Percentiles rank a stretch among this genome's conserved stretches.
These are phyloP conservation scores for Gastrolobium bilobum DNA, from an alignment of 306 rosid species.

Conservation along the genomic window DNA sequence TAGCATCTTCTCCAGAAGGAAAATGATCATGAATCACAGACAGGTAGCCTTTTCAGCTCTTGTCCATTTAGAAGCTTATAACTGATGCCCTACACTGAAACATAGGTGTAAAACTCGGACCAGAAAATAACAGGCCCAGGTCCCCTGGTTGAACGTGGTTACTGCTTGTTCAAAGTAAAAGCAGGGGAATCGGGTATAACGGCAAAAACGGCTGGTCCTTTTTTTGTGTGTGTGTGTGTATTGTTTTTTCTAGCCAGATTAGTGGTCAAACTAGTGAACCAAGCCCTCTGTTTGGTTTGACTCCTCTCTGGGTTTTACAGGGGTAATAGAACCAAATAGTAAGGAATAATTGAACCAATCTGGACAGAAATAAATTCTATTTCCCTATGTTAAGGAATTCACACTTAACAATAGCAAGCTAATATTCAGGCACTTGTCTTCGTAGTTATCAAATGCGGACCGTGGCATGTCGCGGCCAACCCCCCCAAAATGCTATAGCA, in stretches of 20 bases:
- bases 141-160: not conserved
- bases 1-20: not conserved
- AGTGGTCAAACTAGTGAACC: not conserved
- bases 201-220: not conserved
- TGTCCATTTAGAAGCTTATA: not conserved
- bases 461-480: too few species aligned
- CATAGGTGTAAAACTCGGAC: not conserved
- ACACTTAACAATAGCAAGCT: not conserved
- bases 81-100: not conserved
- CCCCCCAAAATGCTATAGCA: too few species aligned
- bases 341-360: not conserved
- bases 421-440: not conserved
- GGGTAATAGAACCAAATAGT: not conserved
- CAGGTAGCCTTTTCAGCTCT: not conserved
- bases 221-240: too few species aligned
- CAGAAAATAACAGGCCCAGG: not conserved
- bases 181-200: not conserved
- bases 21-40: not conserved
- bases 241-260: not conserved
- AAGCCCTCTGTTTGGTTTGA: not conserved
- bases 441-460: too few species aligned
- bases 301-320: not conserved
- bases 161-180: not conserved
- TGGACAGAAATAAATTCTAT: not conserved
- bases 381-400: not conserved